Conservation (phyloP, 2,329 filamentous ascomycete genomes). For the Alternaria consortialis region DNA sequence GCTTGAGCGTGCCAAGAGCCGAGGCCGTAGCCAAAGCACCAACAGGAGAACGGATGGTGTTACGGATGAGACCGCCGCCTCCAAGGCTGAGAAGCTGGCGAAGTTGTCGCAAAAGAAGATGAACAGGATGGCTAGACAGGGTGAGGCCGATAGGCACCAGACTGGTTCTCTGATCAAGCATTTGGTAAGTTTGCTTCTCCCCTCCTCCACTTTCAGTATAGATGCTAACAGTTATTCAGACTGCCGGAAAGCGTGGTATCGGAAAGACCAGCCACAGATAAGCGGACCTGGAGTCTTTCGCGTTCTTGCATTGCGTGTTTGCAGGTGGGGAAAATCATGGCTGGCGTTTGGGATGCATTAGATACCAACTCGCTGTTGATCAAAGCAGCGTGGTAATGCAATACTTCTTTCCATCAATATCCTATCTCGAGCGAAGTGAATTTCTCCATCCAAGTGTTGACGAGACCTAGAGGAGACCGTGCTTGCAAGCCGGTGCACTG, state of each 20-base stretch:
- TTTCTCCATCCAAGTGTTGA: background rate
- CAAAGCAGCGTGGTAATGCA: conserved; percentile 33
- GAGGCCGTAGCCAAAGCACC: conserved; percentile 69
- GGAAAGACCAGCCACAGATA: conserved; percentile 78
- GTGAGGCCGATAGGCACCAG: conserved; percentile 93
- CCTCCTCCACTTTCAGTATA: background rate
- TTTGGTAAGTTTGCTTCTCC: conserved; percentile 70
- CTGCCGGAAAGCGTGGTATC: conserved; percentile 90
- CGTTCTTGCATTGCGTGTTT: conserved; percentile 22
- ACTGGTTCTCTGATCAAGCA: conserved; percentile 86
- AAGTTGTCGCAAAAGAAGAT: conserved; percentile 97
- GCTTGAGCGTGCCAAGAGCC: conserved; percentile 73
- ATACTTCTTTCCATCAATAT: conserved; percentile 12
- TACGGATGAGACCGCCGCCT: conserved; percentile 69
- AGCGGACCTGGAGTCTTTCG: conserved; percentile 16
- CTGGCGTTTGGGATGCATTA: conserved; percentile 43
- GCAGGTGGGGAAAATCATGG: conserved; percentile 37
- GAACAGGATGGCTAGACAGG: conserved; percentile 97
- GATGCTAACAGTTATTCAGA: conserved; percentile 58
- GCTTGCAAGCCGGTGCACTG: no score
- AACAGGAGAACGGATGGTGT: conserved; percentile 84
- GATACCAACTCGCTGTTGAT: conserved; percentile 39
- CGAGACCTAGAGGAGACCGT: background rate
- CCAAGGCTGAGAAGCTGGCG: conserved; percentile 83
- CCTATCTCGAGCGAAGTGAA: background rate